phyloP scores from a whole-genome alignment of 1,284 basidiomycete species.

The Boletus hoseneyae region DNA sequence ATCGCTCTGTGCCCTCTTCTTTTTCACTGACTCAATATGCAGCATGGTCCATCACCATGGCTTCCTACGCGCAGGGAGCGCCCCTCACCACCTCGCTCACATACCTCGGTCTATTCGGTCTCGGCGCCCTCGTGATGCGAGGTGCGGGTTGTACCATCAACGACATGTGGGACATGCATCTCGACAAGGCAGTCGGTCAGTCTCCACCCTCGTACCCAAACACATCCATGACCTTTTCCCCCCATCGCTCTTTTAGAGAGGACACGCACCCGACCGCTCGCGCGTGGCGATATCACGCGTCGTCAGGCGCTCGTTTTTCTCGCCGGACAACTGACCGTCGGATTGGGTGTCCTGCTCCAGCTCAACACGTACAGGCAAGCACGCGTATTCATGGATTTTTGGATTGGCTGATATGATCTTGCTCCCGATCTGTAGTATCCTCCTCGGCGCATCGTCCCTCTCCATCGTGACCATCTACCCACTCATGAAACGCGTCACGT shows the following conservation, averaged over 20 bases:
- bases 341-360: conserved; percentile 88
- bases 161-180: conserved; percentile 95
- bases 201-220: neutral
- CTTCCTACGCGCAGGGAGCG: conserved; percentile 69
- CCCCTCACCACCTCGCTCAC: conserved; percentile 67
- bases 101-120: conserved; percentile 82
- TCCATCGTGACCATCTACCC: conserved; percentile 90
- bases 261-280: conserved; percentile 58
- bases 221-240: neutral
- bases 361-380: conserved; percentile 90
- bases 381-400: neutral
- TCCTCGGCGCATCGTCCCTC: conserved; percentile 88
- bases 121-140: conserved; percentile 93
- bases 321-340: conserved; percentile 77
- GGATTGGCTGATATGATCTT: neutral
- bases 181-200: conserved; percentile 91
- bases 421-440: conserved; percentile 54
- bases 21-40: conserved; percentile 1
- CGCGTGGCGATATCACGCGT: conserved; percentile 77
- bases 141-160: conserved; percentile 99
- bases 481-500: conserved; percentile 95
- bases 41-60: conserved; percentile 98
- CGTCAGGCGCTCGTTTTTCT: conserved; percentile 83
- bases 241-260: conserved; percentile 32
- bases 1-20: conserved; percentile 27